Evolutionary conservation across 1,284 basidiomycete species (phyloP).

Genomic region (Ganoderma boninense): DNA sequence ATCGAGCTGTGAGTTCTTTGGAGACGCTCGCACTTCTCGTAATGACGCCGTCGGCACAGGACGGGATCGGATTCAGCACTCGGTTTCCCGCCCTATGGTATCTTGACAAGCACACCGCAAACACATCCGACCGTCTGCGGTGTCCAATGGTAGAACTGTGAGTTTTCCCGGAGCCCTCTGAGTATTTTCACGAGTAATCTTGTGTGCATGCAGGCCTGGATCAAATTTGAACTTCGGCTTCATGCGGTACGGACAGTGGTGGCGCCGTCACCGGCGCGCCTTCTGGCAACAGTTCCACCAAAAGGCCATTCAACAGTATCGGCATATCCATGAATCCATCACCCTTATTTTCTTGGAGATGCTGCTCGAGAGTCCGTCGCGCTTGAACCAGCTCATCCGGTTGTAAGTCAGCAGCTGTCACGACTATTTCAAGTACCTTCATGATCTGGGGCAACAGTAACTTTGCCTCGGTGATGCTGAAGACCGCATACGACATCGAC

Average conservation of each 20-base stretch:
- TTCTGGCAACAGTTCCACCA: constrained; percentile 27
- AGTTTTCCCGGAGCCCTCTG: background rate
- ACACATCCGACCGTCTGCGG: constrained; percentile 8
- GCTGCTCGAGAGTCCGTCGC: constrained; percentile 11
- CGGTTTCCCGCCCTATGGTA: constrained; percentile 20
- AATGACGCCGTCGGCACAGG: background rate
- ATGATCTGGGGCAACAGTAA: background rate
- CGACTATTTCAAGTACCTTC: background rate
- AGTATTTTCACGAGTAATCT: no score
- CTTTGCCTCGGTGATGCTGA: constrained; percentile 20
- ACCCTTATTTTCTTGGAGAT: constrained; percentile 16
- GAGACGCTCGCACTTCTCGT: background rate
- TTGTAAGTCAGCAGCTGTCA: background rate
- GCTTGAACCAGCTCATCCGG: constrained; percentile 9
- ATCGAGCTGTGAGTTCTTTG: constrained; percentile 1
- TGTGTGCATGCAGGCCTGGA: no score
- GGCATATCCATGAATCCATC: constrained; percentile 6
- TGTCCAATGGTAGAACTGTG: constrained; percentile 6
- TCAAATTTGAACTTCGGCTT: no score
- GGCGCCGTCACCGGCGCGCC: constrained; percentile 13
- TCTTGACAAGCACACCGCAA: constrained; percentile 7
- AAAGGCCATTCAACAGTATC: constrained; percentile 7
- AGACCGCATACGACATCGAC: constrained; percentile 27
- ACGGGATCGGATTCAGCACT: background rate
- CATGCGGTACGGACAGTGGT: background rate